Evolutionary conservation across 148 eudicot species (phyloP), one percentile per base, ranked within the genome.

Genomic region (Rhododendron ovatum): DNA sequence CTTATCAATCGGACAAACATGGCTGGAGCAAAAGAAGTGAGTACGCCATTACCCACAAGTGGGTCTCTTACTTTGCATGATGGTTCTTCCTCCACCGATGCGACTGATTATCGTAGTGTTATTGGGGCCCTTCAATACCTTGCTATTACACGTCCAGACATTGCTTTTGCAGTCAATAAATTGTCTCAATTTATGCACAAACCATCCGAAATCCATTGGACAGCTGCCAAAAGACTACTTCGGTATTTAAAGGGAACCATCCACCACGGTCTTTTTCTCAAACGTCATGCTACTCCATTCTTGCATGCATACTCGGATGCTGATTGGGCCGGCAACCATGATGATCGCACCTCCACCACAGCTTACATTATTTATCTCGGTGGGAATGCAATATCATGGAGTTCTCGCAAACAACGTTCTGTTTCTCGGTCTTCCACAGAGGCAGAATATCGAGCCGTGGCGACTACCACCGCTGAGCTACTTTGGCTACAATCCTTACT

Each of bases 111-210:
- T 22, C 81, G 80, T 33, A 43, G 33, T 28, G 69, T 84, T 18
- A 11, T 84, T 33, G 65, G 86, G 6, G 57, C 69, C 6, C 41
- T 84, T 4, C 80, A 84, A 9, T 84, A 84, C 8, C 35, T 73
- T 26, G 18, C 80, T 0, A 26, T 84, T 15, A 47, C 86, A 0
- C 30, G 86, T 50, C 47, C 51, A 0, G 67, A 84, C 13, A 51
- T 84, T 17, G 53, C 86, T 0, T 84, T 26, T 30, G 30, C 50
- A 1, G 79, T 83, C 10, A 74, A 84, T 51, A 73, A 74, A 12
- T 30, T 84, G 3, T 33, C 65, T 0, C 86, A 84, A 7, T 84
- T 84, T 6, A 84, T 71, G 86, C 80, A 84, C 37, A 5, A 51
- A 10, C 86, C 80, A 4, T 26, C 86, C 3, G 15, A 33, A 17